Conservation (phyloP, 225 moss, liverwort and hornwort species). For the Pseudoscleropodium purum region DNA sequence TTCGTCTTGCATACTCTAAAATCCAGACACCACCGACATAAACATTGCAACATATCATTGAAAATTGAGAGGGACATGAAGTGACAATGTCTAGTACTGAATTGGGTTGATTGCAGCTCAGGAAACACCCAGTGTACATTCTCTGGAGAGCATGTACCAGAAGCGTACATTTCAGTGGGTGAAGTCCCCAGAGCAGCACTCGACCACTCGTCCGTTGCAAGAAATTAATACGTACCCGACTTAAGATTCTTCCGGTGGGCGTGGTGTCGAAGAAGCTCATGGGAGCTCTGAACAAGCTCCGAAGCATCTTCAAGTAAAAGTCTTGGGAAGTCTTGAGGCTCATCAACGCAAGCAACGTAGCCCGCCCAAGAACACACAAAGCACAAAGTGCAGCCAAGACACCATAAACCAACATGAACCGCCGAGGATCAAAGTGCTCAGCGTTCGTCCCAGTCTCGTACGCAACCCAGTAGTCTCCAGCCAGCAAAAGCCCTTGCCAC, state of each 20-base stretch:
- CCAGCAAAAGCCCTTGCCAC: slow-evolving; percentile 49
- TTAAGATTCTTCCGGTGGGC: slow-evolving; percentile 41
- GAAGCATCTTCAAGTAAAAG: slow-evolving; percentile 48
- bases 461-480: slow-evolving; percentile 62
- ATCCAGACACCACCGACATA: neutral
- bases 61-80: neutral
- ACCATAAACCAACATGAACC: slow-evolving; percentile 21
- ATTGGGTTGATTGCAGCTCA: neutral
- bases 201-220: neutral
- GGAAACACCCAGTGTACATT: neutral
- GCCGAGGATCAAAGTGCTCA: neutral
- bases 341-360: slow-evolving; percentile 8
- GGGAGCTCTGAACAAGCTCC: slow-evolving; percentile 48
- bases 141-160: neutral
- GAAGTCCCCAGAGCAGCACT: neutral
- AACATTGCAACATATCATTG: neutral
- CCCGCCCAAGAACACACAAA: slow-evolving; percentile 14
- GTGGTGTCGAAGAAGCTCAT: slow-evolving; percentile 62
- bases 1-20: neutral
- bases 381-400: slow-evolving; percentile 28
- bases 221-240: slow-evolving; percentile 25
- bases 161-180: neutral
- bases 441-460: slow-evolving; percentile 29
- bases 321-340: slow-evolving; percentile 38
- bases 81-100: neutral